Evolutionary conservation across 192 early-diverging fungal genomes (phyloP).

Genomic region (Piromyces finnis): DNA sequence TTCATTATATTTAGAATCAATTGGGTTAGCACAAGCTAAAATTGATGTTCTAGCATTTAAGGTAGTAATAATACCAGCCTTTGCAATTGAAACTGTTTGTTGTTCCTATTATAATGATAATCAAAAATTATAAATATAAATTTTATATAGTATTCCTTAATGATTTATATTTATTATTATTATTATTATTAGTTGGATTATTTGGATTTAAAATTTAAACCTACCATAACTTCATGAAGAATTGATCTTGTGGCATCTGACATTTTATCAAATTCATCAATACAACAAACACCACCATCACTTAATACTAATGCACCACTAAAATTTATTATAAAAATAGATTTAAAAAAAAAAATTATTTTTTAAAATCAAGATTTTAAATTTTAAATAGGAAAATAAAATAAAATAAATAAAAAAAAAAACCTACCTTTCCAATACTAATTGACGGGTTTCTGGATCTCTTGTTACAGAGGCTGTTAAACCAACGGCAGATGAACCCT

Average conservation of each 20-base stretch:
- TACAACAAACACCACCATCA: conserved; percentile 92
- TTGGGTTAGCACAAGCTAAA: conserved; percentile 85
- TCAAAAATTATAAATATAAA: conserved; percentile 1
- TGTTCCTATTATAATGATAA: conserved; percentile 48
- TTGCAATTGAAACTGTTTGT: conserved; percentile 94
- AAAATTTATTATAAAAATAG: background rate
- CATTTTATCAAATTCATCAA: conserved; percentile 97
- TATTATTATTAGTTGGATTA: background rate
- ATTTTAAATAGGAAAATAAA: too few relatives aligned
- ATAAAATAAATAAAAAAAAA: too few relatives aligned
- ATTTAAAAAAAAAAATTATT: too few relatives aligned
- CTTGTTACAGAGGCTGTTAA: conserved; percentile 87
- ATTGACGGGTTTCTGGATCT: conserved; percentile 86
- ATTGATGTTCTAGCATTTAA: conserved; percentile 93
- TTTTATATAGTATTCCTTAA: background rate
- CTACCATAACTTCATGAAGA: conserved; percentile 91
- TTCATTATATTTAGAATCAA: conserved; percentile 72
- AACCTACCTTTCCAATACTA: conserved; percentile 73
- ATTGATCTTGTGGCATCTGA: conserved; percentile 81
- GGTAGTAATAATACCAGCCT: conserved; percentile 96
- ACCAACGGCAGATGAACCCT: conserved; percentile 89
- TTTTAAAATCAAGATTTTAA: too few relatives aligned
- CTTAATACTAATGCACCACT: conserved; percentile 87
- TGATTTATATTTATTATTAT: background rate
- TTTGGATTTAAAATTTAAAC: too few relatives aligned